phyloP scores from a whole-genome alignment of 768 basidiomycete species.

The Tulasnella sp. region DNA sequence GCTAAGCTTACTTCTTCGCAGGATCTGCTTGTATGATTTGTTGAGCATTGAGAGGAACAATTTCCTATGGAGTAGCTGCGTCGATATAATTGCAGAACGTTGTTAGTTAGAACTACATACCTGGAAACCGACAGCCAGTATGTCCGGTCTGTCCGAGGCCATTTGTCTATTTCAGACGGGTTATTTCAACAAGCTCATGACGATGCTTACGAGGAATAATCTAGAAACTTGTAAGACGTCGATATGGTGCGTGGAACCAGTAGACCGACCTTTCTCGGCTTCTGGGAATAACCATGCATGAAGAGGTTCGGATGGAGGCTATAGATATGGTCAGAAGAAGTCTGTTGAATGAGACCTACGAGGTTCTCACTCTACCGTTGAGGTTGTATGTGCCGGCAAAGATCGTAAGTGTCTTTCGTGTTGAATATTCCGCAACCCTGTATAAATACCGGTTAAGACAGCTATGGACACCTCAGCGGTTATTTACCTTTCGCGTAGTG shows the following conservation, averaged over 20 bases:
- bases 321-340: conserved; percentile 3
- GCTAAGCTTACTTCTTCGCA: conserved; percentile 65
- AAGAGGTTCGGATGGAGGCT: conserved; percentile 56
- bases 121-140: conserved; percentile 39
- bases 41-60: conserved; percentile 95
- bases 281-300: conserved; percentile 88
- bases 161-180: neutral
- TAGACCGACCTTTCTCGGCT: conserved; percentile 52
- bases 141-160: conserved; percentile 62
- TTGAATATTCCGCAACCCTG: conserved; percentile 81
- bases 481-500: conserved; percentile 63
- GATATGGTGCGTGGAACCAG: neutral
- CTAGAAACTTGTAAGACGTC: conserved; percentile 4
- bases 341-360: neutral
- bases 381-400: conserved; percentile 96
- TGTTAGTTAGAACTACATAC: neutral
- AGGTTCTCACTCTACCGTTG: conserved; percentile 68
- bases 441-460: neutral
- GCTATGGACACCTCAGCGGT: neutral
- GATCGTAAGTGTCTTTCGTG: conserved; percentile 62
- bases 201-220: conserved; percentile 29
- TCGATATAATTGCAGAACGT: conserved; percentile 74
- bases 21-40: conserved; percentile 96
- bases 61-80: conserved; percentile 58
- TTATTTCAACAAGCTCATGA: neutral